Base-by-base conservation (phyloP, 2,329 filamentous ascomycete genomes). In the Dactylellina parvicollis region DNA sequence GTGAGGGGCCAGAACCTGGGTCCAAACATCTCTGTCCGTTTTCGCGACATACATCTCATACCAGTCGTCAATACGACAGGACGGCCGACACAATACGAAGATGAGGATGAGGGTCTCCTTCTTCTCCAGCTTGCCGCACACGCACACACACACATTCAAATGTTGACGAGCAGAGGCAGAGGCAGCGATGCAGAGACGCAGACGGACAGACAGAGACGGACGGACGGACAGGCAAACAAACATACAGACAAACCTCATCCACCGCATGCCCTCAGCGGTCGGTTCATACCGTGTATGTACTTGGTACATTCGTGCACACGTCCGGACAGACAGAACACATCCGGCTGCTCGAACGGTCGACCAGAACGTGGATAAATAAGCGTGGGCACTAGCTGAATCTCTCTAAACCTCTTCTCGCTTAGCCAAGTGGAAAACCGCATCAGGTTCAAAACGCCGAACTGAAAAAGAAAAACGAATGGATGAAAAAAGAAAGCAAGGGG, bases 401-500 rank as follows among this genome's bases (percentile, higher is more conserved):
- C 54, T 59, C 62, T 59, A 72, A 42, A 46, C 67, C 59, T 36
- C 44, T 72, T 64, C 67, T 65, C 67, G 67, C 67, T 72, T 72
- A 72, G 67, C 52, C 16, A 60, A 47, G 49, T 71, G 40, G 49
- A 54, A 56, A 42, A 50, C 50, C 50, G 59, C 67, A 72, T 64
- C 67, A 46, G 47, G 60, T 62, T 72, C 67, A 72, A 72, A 72
- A 72, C 67, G 67, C 67, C 67, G 67, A 72, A 46, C 40, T 57
- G 60, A 52, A 62, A 34, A 62, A 50, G 47, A 52, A 62, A 54
- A 52, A 52, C 1, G 20, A 18, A 42, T 7, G 26, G 16, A n/a
- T 42, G 30, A 42, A 44, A 30, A 28, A 18, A 57, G 14, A 44
- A 38, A 42, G 20, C 9, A 40, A 30, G 24, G 14, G 20, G n/a